phyloP scores from a whole-genome alignment of 163 green algal species.

The Volvox carteri region DNA sequence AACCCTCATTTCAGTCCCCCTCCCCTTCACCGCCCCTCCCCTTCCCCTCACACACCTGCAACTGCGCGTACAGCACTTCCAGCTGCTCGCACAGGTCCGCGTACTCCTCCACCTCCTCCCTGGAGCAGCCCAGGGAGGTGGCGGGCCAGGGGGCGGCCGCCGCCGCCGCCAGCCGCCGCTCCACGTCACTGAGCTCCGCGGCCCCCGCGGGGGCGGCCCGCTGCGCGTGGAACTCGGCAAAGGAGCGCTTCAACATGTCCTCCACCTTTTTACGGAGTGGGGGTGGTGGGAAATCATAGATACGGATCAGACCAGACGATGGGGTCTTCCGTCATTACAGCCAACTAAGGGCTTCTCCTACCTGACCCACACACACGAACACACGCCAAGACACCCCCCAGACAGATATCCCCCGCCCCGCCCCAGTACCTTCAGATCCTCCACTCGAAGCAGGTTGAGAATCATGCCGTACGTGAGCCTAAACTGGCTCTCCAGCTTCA shows the following conservation, averaged over 20 bases:
- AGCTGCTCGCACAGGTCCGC: conserved; percentile 67
- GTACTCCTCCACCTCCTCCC: conserved; percentile 79
- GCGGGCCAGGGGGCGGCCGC: conserved; percentile 70
- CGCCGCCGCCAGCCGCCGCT: conserved; percentile 67
- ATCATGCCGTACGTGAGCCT: conserved; percentile 97
- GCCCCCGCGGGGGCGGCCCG: conserved; percentile 72
- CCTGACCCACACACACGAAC: too few relatives aligned
- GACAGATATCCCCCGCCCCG: too few relatives aligned
- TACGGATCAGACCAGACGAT: too few relatives aligned
- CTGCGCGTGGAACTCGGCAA: conserved; percentile 96
- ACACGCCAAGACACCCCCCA: too few relatives aligned
- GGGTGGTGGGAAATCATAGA: background rate
- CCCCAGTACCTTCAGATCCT: conserved; percentile 90
- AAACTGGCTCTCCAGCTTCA: conserved; percentile 90
- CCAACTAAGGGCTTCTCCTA: too few relatives aligned
- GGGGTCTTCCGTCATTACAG: too few relatives aligned
- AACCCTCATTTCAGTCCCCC: too few relatives aligned
- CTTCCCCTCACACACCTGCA: conserved; percentile 80
- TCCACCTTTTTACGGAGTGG: conserved; percentile 81
- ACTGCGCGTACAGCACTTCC: conserved; percentile 65
- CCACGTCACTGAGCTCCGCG: conserved; percentile 57
- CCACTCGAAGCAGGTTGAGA: conserved; percentile 91
- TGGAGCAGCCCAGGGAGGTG: conserved; percentile 64
- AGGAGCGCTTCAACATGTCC: conserved; percentile 96
- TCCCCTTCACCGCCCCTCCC: too few relatives aligned